Evolutionary conservation across 768 basidiomycete species (phyloP).

Genomic region (Trametes punicea): DNA sequence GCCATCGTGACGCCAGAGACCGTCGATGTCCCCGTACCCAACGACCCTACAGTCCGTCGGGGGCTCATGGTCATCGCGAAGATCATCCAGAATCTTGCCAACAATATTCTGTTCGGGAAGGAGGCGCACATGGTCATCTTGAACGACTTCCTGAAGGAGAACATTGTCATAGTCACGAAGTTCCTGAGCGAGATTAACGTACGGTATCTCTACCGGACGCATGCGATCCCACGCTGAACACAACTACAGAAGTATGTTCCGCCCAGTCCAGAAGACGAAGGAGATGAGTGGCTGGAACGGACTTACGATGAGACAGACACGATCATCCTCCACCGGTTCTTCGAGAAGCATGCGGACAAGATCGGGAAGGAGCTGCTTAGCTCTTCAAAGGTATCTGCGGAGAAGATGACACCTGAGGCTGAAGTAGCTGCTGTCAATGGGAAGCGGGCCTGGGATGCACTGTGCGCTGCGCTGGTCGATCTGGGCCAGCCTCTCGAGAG

Average conservation of each 20-base stretch:
- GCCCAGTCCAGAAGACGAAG: slow-evolving; percentile 51
- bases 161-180: slow-evolving; percentile 69
- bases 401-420: slow-evolving; percentile 22
- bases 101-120: slow-evolving; percentile 92
- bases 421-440: slow-evolving; percentile 59
- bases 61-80: slow-evolving; percentile 87
- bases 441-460: slow-evolving; percentile 80
- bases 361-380: slow-evolving; percentile 85
- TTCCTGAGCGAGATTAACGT: slow-evolving; percentile 78
- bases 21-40: slow-evolving; percentile 80
- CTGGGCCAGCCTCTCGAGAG: slow-evolving; percentile 66
- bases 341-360: slow-evolving; percentile 81
- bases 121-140: slow-evolving; percentile 81
- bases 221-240: background rate
- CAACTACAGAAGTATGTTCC: slow-evolving; percentile 40
- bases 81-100: slow-evolving; percentile 89
- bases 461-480: slow-evolving; percentile 79
- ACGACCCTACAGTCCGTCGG: slow-evolving; percentile 56
- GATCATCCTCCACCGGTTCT: slow-evolving; percentile 79
- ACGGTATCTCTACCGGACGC: slow-evolving; percentile 21
- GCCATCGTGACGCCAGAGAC: slow-evolving; percentile 83
- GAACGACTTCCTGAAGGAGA: slow-evolving; percentile 69
- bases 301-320: slow-evolving; percentile 81
- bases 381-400: slow-evolving; percentile 51
- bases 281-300: slow-evolving; percentile 72